Conservation (phyloP, 2,329 filamentous ascomycete species). For the Fusarium burgessii region DNA sequence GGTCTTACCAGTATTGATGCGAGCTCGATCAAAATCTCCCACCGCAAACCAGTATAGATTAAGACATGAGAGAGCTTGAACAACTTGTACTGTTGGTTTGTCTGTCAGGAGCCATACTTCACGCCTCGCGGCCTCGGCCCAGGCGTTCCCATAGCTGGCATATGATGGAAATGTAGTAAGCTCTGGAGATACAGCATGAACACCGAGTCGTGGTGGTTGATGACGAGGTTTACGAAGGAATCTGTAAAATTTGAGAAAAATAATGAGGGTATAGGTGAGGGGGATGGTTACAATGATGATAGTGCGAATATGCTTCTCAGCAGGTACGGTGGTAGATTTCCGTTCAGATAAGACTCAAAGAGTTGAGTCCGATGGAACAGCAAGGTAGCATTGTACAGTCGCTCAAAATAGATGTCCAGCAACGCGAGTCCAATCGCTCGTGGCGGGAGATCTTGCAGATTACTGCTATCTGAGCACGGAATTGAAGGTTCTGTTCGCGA, state of each 20-base stretch:
- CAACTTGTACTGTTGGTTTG: background rate
- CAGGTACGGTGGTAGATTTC: background rate
- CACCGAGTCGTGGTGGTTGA: background rate
- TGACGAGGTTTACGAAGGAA: background rate
- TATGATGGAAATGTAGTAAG: background rate
- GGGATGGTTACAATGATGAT: background rate
- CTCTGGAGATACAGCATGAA: background rate
- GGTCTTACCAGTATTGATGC: background rate
- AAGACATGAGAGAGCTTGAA: background rate
- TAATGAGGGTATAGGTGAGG: too few relatives aligned
- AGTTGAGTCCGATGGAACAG: background rate
- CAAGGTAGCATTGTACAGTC: background rate
- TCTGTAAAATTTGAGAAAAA: background rate
- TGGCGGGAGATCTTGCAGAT: background rate
- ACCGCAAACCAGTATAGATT: background rate
- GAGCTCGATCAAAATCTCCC: background rate
- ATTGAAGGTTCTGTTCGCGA: background rate
- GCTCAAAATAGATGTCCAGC: background rate
- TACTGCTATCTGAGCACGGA: rapidly evolving
- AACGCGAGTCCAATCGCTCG: background rate
- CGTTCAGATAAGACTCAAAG: background rate
- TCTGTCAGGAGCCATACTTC: background rate
- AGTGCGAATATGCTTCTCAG: background rate
- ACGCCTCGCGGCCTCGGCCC: background rate
- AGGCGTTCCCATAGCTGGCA: background rate